Evolutionary conservation across 2,329 filamentous ascomycete genomes (phyloP), one percentile per base, ranked within the genome.

Genomic region (Leptodontidium sp.): DNA sequence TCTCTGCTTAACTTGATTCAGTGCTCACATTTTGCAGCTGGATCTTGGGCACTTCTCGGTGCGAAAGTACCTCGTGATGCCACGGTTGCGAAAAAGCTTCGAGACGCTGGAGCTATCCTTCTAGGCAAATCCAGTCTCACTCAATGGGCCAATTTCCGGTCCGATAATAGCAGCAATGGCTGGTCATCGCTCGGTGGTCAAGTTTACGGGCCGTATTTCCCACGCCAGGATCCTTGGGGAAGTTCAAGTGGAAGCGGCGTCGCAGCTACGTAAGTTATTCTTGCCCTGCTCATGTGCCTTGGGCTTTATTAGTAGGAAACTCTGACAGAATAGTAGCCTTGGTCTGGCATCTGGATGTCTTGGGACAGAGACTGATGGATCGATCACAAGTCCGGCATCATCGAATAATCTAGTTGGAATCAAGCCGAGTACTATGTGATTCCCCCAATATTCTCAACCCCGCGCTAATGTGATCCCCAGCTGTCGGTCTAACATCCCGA

Each of bases 141-240:
- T 65, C 84, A 88, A 71, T 81, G 87, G 50, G 85, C 85, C 1
- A 89, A 90, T 72, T 88, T 82, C 65, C 82, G 90, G 11, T 87
- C 85, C 3, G 76, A 75, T 12, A 90, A 89, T 73, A 82, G 81
- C 5, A 85, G 81, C 14, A 87, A 87, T 67, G 90, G 90, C 5
- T 92, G 90, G 90, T 88, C 85, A 57, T 85, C 89, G 0, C 82
- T 87, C 67, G 88, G 88, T 11, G 90, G 89, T 0, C 90, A 92
- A 75, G 85, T 84, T 0, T 82, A 84, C 40, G 89, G 80, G 7
- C 88, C 88, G 0, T 92, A 91, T 75, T 86, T 85, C 72, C 84
- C 85, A 1, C 80, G 83, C 1, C 87, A 90, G 74, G 87, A 91
- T 73, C 90, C 90, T 0, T 82, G 80, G 52, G 89, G 89, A 2